Percentiles rank a stretch among this genome's conserved stretches.
phyloP scores from a whole-genome alignment of 441 rosid genomes.

The Euphorbia schlechtendalii region DNA sequence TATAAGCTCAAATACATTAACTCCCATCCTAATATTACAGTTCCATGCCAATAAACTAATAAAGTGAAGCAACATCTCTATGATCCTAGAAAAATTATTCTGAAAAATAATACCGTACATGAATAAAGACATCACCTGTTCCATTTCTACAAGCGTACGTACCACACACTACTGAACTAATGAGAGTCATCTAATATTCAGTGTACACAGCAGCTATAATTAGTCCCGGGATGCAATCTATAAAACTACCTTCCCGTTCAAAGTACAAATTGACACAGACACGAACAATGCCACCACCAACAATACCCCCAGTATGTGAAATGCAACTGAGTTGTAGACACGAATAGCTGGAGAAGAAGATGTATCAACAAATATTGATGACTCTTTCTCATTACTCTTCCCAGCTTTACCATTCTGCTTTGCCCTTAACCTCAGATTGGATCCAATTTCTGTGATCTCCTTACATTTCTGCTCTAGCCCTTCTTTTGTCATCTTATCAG shows the following conservation, averaged over 20 bases:
- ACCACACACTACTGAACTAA: not conserved
- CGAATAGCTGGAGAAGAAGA: not conserved
- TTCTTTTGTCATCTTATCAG: conserved; percentile 19
- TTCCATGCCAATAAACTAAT: too few relatives aligned
- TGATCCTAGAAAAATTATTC: not conserved
- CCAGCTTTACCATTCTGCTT: conserved; percentile 19
- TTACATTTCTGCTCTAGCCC: conserved; percentile 5
- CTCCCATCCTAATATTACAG: too few relatives aligned
- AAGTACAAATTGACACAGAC: not conserved
- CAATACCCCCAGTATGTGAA: conserved; percentile 15
- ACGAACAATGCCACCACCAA: conserved; percentile 15
- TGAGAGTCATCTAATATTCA: not conserved
- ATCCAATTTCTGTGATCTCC: conserved; percentile 11
- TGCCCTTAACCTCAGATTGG: conserved; percentile 26
- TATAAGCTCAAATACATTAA: too few relatives aligned
- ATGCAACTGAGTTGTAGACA: conserved; percentile 9
- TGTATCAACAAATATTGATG: conserved; percentile 6
- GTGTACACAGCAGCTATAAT: not conserved
- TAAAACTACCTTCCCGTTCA: not conserved
- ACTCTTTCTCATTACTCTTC: conserved; percentile 4
- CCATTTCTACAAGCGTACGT: not conserved
- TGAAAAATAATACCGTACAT: not conserved
- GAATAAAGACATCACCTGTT: not conserved
- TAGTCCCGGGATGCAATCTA: conserved; percentile 1
- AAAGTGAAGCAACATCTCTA: too few relatives aligned